Evolutionary conservation across 164 flowering plant species (phyloP).

Genomic region (Aristolochia fimbriata): DNA sequence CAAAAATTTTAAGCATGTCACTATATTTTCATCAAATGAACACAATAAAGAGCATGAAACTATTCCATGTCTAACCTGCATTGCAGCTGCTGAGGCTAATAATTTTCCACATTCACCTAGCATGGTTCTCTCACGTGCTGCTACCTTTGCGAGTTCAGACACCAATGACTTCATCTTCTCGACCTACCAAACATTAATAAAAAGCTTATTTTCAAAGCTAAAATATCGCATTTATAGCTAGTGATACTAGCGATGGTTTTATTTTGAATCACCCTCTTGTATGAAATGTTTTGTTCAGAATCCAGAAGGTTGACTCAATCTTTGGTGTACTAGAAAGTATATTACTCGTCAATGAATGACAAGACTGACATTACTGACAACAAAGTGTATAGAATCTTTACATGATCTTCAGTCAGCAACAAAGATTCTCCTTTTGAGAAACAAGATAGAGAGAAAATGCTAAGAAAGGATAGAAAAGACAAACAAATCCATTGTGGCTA

Average conservation of each 20-base stretch:
- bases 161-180: constrained; percentile 46
- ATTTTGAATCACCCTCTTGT: too few species aligned
- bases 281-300: too few species aligned
- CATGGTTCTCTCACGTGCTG: constrained; percentile 50
- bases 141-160: constrained; percentile 63
- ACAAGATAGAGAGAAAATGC: neutral
- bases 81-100: constrained; percentile 46
- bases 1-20: neutral
- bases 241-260: neutral
- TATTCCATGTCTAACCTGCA: constrained; percentile 46
- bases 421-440: neutral
- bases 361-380: neutral
- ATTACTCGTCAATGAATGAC: too few species aligned
- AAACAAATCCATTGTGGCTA: neutral
- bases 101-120: constrained; percentile 60
- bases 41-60: neutral
- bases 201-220: neutral
- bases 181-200: constrained; percentile 26
- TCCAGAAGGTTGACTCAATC: too few species aligned
- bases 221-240: neutral
- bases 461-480: neutral
- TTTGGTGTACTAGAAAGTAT: too few species aligned
- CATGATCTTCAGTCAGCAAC: neutral
- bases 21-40: neutral
- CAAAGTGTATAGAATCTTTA: neutral